Base-by-base conservation (phyloP, 805 yeast species). In the Helenozyma baotianmanensis region DNA sequence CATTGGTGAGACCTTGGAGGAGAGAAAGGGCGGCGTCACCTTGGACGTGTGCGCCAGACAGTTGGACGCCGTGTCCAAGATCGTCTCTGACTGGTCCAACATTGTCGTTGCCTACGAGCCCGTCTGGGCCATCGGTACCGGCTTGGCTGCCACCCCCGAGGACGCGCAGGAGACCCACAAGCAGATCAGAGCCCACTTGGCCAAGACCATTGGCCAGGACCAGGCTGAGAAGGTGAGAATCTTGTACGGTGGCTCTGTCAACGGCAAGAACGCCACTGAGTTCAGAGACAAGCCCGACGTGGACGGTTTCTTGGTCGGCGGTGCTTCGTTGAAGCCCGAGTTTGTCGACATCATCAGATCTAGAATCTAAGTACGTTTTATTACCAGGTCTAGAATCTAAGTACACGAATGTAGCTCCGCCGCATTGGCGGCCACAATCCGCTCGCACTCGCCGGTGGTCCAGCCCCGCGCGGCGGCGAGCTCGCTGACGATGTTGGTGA, bases 51-150 rank as follows among this genome's bases (percentile, higher is more conserved):
- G 85, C 66, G 76, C 82, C 62, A 80, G 84, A 72, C 97, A 92
- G 76, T 74, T 90, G 58, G 74, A 78, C 50, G 96, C 97, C 43
- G 97, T 83, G 42, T 68, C 83, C 56, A 82, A 78, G 60, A 72
- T 81, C 42, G 80, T 87, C 44, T 58, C 64, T 39, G 97, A 89
- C 80, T 90, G 97, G 97, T 55, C 82, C 45, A 75, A 84, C 65
- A 74, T 92, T 50, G 97, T 92, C 48, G 70, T 92, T 64, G 98
- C 98, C 57, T 92, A 92, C 73, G 98, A 92, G 74, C 98, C 98
- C 54, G 96, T 92, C 51, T 92, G 98, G 98, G 98, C 98, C 54
- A 92, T 92, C 55, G 98, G 98, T 65, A 89, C 97, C 53, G 98
- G 98, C 60, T 79, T 92, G 60, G 96, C 97, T 55, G 97, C 98